Base-by-base conservation (phyloP, 345 rosid species). In the Lagerstroemia speciosa region DNA sequence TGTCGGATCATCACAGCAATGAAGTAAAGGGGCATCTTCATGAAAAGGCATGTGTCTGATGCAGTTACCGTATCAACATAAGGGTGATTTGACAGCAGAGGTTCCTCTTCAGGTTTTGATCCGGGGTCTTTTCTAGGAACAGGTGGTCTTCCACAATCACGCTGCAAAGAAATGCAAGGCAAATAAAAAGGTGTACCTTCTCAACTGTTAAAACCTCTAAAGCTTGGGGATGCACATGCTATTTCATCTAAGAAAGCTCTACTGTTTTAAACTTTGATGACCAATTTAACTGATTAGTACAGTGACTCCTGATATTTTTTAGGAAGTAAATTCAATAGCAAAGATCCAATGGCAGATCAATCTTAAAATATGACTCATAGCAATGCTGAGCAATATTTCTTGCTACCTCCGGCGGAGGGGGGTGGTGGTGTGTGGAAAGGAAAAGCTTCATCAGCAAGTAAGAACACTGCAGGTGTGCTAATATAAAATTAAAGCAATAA, bases 81-180 rank as follows among this genome's bases (percentile, higher is more conserved):
- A 8, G 97, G 98, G 85, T 93, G 98, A 86, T 86, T 83, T 46
- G 96, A 87, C 79, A 93, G 77, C 38, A 93, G 79, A 53, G 94
- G 78, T 76, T 89, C 97, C 64, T 87, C 92, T 80, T 89, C 94
- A 34, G 96, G 94, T 77, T 86, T 87, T 45, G 73, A 68, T 72
- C 82, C 97, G 67, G 84, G 87, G 72, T 89, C 87, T 73, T 83
- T 86, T 71, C 90, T 86, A 64, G 98, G 98, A 77, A 83, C 74
- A 65, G 96, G 98, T 62, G 94, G 94, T 77, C 98, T 83, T 74
- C 97, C 85, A 81, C 92, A 83, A 77, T 89, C 96, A 71, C 96
- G 89, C 98, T 93, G 83, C 77, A 73, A 74, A 68, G 65, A 64
- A 72, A 75, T 67, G 38, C 57, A 43, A 38, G 46, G 52, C 37